These are phyloP conservation scores for Cephaloascus albidus DNA, from an alignment of 805 yeast genomes.

Conservation along the genomic window DNA sequence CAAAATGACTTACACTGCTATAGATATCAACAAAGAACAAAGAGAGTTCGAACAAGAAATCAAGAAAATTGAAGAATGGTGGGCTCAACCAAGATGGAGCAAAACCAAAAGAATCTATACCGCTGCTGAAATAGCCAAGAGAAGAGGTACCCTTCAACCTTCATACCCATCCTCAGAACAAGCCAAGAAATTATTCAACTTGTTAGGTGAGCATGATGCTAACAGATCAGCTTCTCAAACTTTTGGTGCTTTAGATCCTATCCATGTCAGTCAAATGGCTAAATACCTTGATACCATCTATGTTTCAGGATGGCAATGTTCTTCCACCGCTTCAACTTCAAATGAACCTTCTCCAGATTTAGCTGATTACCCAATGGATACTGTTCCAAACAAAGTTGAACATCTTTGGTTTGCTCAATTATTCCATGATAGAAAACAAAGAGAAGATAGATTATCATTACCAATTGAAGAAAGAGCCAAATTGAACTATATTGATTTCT, in stretches of 20 bases:
- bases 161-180: conserved; percentile 70
- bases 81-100: conserved; percentile 89
- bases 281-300: conserved; percentile 87
- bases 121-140: conserved; percentile 80
- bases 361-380: conserved; percentile 98
- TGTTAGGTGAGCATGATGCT: conserved; percentile 63
- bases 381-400: conserved; percentile 97
- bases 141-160: conserved; percentile 73
- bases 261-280: conserved; percentile 95
- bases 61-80: conserved; percentile 74
- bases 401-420: conserved; percentile 94
- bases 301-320: conserved; percentile 98
- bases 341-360: conserved; percentile 98
- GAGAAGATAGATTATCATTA: conserved; percentile 64
- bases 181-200: conserved; percentile 71
- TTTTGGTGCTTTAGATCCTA: conserved; percentile 93
- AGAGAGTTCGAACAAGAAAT: conserved; percentile 57
- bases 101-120: conserved; percentile 81
- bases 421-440: conserved; percentile 95
- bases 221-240: conserved; percentile 76
- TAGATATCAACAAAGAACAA: conserved; percentile 56
- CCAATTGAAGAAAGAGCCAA: conserved; percentile 59
- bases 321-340: conserved; percentile 94
- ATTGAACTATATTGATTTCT: conserved; percentile 70
- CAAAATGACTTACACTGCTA: conserved; percentile 44